phyloP scores from a whole-genome alignment of 1,284 basidiomycete species.

The Vanrija sp. region DNA sequence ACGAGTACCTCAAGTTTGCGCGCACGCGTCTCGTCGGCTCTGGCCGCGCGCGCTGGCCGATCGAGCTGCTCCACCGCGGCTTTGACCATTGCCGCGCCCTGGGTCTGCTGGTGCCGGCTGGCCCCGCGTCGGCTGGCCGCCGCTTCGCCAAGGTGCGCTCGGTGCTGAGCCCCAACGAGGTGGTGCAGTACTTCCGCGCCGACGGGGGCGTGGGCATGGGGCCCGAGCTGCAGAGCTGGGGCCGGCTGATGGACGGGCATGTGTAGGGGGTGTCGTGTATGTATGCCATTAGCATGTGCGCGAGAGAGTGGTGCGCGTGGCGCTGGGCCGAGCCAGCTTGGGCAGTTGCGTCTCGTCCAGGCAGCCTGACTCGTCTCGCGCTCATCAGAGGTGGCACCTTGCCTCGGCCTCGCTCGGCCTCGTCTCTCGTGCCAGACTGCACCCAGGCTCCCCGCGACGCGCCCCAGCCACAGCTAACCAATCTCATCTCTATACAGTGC shows the following conservation, averaged over 20 bases:
- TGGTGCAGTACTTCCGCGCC: slow-evolving; percentile 46
- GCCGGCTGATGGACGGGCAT: slow-evolving; percentile 44
- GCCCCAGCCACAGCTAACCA: not conserved
- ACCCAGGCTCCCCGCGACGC: no score
- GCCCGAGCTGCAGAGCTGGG: slow-evolving; percentile 46
- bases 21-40: slow-evolving; percentile 46
- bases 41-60: slow-evolving; percentile 43
- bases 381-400: no score
- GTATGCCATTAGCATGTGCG: not conserved
- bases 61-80: slow-evolving; percentile 38
- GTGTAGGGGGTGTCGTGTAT: slow-evolving; percentile 18
- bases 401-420: no score
- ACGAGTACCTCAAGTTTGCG: slow-evolving; percentile 47
- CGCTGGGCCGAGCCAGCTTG: not conserved
- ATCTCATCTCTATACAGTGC: not conserved
- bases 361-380: no score
- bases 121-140: slow-evolving; percentile 24
- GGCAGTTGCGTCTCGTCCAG: no score
- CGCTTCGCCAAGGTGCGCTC: slow-evolving; percentile 43
- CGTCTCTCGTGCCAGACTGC: no score
- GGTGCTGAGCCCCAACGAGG: slow-evolving; percentile 41
- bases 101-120: slow-evolving; percentile 38
- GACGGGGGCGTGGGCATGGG: slow-evolving; percentile 40
- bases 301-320: not conserved
- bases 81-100: slow-evolving; percentile 38